phyloP scores from a whole-genome alignment of 768 basidiomycete genomes.

The Symmetrospora coprosmae region DNA sequence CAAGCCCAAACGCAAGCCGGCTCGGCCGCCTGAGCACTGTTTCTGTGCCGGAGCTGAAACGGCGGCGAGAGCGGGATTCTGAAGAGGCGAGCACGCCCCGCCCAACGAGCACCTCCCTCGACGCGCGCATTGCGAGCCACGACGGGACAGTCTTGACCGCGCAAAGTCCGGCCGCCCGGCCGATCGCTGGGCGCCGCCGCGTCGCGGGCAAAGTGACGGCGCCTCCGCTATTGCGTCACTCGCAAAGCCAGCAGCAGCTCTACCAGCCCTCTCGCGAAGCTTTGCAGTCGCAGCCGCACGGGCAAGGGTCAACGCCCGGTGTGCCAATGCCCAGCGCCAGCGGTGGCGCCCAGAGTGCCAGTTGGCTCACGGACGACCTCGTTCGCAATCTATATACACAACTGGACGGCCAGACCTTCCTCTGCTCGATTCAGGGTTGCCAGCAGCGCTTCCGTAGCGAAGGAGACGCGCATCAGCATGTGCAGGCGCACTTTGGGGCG shows the following conservation, averaged over 20 bases:
- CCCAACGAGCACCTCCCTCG: not conserved
- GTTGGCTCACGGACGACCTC: not conserved
- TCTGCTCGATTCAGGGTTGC: constrained; percentile 2
- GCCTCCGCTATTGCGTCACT: not conserved
- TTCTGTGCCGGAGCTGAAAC: constrained; percentile 10
- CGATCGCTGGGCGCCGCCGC: not conserved
- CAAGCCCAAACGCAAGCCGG: not conserved
- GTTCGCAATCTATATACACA: not conserved
- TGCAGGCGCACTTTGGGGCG: not conserved
- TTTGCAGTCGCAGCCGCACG: not conserved
- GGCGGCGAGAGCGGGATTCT: not conserved
- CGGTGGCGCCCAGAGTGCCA: not conserved
- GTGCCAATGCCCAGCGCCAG: not conserved
- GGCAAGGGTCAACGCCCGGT: not conserved
- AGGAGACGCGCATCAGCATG: not conserved
- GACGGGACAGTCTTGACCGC: not conserved
- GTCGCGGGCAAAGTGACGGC: not conserved
- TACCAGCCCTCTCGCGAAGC: not conserved
- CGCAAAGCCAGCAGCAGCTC: not conserved
- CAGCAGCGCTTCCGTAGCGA: not conserved
- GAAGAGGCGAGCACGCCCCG: not conserved
- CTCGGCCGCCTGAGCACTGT: constrained; percentile 4
- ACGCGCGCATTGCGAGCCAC: not conserved
- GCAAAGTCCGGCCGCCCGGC: not conserved
- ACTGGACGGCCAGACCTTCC: not conserved